phyloP scores from a whole-genome alignment of 1,284 basidiomycete genomes.

The Moesziomyces globuligerus region DNA sequence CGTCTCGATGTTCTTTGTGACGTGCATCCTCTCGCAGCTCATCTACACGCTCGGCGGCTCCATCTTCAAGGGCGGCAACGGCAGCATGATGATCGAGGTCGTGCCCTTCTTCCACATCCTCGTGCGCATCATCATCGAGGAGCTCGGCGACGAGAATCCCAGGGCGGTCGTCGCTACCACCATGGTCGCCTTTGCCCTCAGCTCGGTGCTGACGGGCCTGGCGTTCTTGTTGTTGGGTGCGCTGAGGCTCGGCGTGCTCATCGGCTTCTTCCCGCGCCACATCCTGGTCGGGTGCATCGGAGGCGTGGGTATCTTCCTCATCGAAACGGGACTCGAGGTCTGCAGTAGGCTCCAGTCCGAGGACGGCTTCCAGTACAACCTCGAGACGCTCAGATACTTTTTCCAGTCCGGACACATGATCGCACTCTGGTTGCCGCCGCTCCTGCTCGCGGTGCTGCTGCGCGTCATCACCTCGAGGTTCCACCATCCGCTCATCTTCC shows the following conservation, averaged over 20 bases:
- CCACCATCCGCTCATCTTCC: conserved; percentile 91
- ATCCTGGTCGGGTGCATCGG: conserved; percentile 87
- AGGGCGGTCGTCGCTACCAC: conserved; percentile 86
- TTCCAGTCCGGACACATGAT: conserved; percentile 72
- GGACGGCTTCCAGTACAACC: conserved; percentile 78
- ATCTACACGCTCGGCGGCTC: conserved; percentile 85
- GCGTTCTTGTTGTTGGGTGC: conserved; percentile 71
- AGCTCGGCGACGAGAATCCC: conserved; percentile 78
- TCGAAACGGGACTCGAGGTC: conserved; percentile 74
- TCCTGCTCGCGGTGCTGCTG: conserved; percentile 80
- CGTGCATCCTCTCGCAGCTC: conserved; percentile 81
- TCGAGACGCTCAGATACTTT: conserved; percentile 73
- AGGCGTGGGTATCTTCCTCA: conserved; percentile 90
- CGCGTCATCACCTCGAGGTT: conserved; percentile 82
- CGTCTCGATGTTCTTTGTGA: conserved; percentile 76
- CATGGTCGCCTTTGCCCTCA: conserved; percentile 86
- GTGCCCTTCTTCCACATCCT: conserved; percentile 92
- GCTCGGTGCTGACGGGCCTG: conserved; percentile 84
- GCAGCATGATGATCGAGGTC: conserved; percentile 99
- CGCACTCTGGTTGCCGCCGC: conserved; percentile 79
- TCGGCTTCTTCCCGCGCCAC: conserved; percentile 96
- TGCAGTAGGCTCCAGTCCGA: conserved; percentile 80
- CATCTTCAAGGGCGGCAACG: conserved; percentile 81
- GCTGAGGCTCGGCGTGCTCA: conserved; percentile 82
- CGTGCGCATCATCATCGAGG: conserved; percentile 78